Percentiles rank a stretch among this genome's conserved stretches.
These are phyloP conservation scores for Podospora pseudopauciseta DNA, from an alignment of 495 filamentous ascomycete genomes.

Conservation along the genomic window DNA sequence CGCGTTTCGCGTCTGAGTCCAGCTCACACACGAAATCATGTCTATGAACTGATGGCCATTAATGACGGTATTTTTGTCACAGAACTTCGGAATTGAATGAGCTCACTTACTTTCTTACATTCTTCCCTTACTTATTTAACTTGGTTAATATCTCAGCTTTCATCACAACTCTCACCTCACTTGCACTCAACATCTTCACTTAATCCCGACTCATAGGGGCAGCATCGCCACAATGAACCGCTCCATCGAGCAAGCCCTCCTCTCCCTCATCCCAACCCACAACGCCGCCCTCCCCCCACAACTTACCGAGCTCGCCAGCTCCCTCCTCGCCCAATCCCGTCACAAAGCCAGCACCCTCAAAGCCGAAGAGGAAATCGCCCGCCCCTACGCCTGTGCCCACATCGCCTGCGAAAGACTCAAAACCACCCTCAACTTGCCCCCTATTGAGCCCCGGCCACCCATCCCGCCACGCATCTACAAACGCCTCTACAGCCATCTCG, in stretches of 20 bases:
- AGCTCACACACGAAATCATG: neutral
- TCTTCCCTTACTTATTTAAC: neutral
- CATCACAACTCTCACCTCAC: neutral
- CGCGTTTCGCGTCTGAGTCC: constrained; percentile 1
- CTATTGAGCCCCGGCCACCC: constrained; percentile 74
- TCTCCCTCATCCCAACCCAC: constrained; percentile 73
- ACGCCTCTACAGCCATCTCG: constrained; percentile 76
- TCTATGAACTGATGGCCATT: neutral
- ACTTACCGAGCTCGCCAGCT: constrained; percentile 71
- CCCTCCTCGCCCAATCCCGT: constrained; percentile 82
- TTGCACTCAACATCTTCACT: neutral
- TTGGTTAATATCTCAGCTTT: neutral
- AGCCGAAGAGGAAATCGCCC: constrained; percentile 81
- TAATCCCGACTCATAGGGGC: neutral
- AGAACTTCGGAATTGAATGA: neutral
- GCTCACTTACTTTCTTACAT: neutral
- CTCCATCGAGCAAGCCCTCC: constrained; percentile 71
- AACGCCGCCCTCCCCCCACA: constrained; percentile 66
- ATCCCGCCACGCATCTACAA: constrained; percentile 80
- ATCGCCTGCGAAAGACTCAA: constrained; percentile 88
- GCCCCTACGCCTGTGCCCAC: constrained; percentile 84
- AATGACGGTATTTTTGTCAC: neutral
- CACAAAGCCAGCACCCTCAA: constrained; percentile 75
- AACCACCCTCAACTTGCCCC: constrained; percentile 76
- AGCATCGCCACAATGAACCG: constrained; percentile 55